phyloP scores from a whole-genome alignment of 2,329 filamentous ascomycete genomes.

The Pseudogymnoascus sp. region DNA sequence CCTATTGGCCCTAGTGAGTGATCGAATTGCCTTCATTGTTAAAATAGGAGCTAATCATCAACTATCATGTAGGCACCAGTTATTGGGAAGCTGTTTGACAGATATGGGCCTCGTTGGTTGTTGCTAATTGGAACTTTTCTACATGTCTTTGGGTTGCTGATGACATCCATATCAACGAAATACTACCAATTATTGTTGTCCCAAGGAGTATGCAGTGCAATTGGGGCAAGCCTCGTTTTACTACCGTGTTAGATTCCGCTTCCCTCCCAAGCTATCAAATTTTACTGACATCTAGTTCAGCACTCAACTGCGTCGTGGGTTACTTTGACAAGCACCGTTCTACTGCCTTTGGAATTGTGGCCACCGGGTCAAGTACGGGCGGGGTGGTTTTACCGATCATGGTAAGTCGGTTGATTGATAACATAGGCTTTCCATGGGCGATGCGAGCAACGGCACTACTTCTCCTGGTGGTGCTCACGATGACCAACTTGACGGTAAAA shows the following conservation, averaged over 20 bases:
- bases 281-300: constrained; percentile 29
- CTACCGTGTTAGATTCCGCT: neutral
- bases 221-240: constrained; percentile 37
- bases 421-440: constrained; percentile 48
- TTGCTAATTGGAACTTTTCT: constrained; percentile 33
- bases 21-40: constrained; percentile 28
- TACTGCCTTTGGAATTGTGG: constrained; percentile 40
- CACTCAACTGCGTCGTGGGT: constrained; percentile 31
- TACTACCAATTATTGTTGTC: constrained; percentile 37
- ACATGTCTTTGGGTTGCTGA: constrained; percentile 32
- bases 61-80: constrained; percentile 27
- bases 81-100: constrained; percentile 55
- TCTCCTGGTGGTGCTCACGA: constrained; percentile 44
- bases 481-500: constrained; percentile 44
- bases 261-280: neutral
- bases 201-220: constrained; percentile 36
- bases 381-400: constrained; percentile 57
- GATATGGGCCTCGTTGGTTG: constrained; percentile 51
- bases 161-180: constrained; percentile 30
- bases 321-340: constrained; percentile 30
- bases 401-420: constrained; percentile 44
- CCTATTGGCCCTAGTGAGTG: constrained; percentile 39
- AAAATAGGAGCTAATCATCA: neutral
- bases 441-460: constrained; percentile 50
- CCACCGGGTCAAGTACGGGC: constrained; percentile 41